Evolutionary conservation across 345 rosid species (phyloP), one percentile per base, ranked within the genome.

Genomic region (Boechera retrofracta): DNA sequence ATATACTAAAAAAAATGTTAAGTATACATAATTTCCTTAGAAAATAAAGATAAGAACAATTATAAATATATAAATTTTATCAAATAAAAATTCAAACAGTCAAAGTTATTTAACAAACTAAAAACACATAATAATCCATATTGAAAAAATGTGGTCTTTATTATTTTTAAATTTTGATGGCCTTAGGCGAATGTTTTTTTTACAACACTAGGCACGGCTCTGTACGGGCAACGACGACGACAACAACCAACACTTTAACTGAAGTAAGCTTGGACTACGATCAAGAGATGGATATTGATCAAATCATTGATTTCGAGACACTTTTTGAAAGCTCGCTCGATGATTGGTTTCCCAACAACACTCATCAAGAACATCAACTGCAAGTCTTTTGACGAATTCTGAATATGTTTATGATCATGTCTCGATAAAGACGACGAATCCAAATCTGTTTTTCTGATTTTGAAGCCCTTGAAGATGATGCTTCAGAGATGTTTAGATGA

Each of bases 241-340:
- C 24, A 21, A 21, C 24, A 21, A 21, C 24, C 24, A 21, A 21
- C 24, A 1, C 24, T 21, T 21, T 21, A 10, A 5, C 33, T 53
- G 4, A 54, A 26, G n/a, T 5, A 4, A 11, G 5, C 41, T 65
- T 32, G 70, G 42, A n/a, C 32, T 15, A n/a, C 41, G 16, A 47
- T 65, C 29, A 32, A 47, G 28, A 5, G 39, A 31, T n/a, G n/a
- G 69, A 31, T n/a, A 33, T 64, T 47, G 55, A 45, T 13, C 69
- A 64, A n/a, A 28, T 64, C 24, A 44, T 63, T 5, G 54, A 48
- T 64, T 64, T 64, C n/a, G 44, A 32, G 0, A 31, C 29, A 1
- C 0, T 1, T 47, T 65, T 48, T 32, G 70, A 66, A 48, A 24
- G 12, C 3, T 15, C 1, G 1, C 10, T 59, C 0, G 42, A 58